These are phyloP conservation scores for Periglandula ipomoeae DNA, from an alignment of 2,329 filamentous ascomycete species.

Conservation along the genomic window DNA sequence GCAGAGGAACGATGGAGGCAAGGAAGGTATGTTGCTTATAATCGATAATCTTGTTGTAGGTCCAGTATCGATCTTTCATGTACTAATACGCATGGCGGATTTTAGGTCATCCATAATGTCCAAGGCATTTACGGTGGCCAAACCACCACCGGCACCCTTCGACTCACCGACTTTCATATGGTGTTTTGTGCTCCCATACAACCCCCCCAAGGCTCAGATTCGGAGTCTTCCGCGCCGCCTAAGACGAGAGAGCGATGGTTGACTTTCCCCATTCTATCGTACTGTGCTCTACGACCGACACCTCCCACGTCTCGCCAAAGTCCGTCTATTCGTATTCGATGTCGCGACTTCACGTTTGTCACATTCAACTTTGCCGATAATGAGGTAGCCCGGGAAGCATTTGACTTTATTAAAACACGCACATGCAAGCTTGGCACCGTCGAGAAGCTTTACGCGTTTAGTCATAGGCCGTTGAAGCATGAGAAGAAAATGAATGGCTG, in stretches of 20 bases:
- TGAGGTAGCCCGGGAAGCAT: slow-evolving; percentile 69
- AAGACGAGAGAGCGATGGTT: slow-evolving; percentile 70
- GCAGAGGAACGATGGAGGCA: slow-evolving; percentile 26
- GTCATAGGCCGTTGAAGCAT: slow-evolving; percentile 63
- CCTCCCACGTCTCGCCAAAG: slow-evolving; percentile 59
- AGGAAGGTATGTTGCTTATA: slow-evolving; percentile 26
- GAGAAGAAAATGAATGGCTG: slow-evolving; percentile 74
- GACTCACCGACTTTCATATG: slow-evolving; percentile 55
- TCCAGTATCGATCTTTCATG: background rate
- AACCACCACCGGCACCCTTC: slow-evolving; percentile 46
- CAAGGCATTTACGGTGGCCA: slow-evolving; percentile 52
- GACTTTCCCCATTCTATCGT: slow-evolving; percentile 82
- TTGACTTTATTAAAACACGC: slow-evolving; percentile 72
- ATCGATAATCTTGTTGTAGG: background rate
- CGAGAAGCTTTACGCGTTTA: slow-evolving; percentile 87
- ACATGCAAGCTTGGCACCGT: slow-evolving; percentile 76
- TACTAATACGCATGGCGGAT: slow-evolving; percentile 1
- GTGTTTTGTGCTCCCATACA: slow-evolving; percentile 39
- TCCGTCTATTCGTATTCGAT: slow-evolving; percentile 77
- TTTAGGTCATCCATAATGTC: slow-evolving; percentile 46
- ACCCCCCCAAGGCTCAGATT: slow-evolving; percentile 15
- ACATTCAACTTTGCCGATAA: slow-evolving; percentile 80
- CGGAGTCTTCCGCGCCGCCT: slow-evolving; percentile 17
- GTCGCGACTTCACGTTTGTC: slow-evolving; percentile 89
- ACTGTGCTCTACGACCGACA: slow-evolving; percentile 69